Conservation (phyloP, 768 basidiomycete species). For the Kwoniella dendrophila region DNA sequence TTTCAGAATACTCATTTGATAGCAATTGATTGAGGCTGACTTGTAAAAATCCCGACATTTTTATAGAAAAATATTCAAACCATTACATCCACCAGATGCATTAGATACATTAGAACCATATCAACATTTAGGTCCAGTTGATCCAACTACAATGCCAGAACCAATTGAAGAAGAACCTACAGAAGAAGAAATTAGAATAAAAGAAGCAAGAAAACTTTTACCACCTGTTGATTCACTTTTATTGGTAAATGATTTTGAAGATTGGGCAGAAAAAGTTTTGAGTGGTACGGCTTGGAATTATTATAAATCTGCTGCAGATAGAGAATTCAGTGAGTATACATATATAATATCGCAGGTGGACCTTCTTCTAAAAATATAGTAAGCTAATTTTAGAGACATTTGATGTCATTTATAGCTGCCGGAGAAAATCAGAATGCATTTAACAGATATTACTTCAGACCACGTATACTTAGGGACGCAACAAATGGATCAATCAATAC, state of each 20-base stretch:
- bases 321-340: slow-evolving; percentile 44
- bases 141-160: slow-evolving; percentile 50
- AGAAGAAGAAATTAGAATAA: slow-evolving; percentile 54
- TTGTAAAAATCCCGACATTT: neutral
- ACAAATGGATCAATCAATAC: slow-evolving; percentile 33
- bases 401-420: slow-evolving; percentile 28
- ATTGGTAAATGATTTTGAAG: slow-evolving; percentile 56
- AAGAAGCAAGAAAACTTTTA: slow-evolving; percentile 47
- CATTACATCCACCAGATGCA: slow-evolving; percentile 56
- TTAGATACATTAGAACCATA: slow-evolving; percentile 50
- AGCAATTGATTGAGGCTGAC: neutral
- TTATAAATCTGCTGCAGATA: slow-evolving; percentile 53
- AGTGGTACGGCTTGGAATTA: slow-evolving; percentile 57
- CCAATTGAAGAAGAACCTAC: slow-evolving; percentile 30
- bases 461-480: slow-evolving; percentile 40
- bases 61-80: slow-evolving; percentile 52
- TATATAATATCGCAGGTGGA: too few species aligned
- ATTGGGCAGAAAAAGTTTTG: slow-evolving; percentile 56
- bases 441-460: slow-evolving; percentile 54
- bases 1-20: too few species aligned
- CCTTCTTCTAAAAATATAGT: neutral
- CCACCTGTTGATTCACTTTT: slow-evolving; percentile 53
- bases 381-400: neutral
- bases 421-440: slow-evolving; percentile 52
- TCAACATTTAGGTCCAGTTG: slow-evolving; percentile 54